A percentile compares a stretch with the other conserved stretches of the same genome.
These are phyloP conservation scores for Pichia insulana DNA, from an alignment of 805 yeast genomes.

Conservation along the genomic window DNA sequence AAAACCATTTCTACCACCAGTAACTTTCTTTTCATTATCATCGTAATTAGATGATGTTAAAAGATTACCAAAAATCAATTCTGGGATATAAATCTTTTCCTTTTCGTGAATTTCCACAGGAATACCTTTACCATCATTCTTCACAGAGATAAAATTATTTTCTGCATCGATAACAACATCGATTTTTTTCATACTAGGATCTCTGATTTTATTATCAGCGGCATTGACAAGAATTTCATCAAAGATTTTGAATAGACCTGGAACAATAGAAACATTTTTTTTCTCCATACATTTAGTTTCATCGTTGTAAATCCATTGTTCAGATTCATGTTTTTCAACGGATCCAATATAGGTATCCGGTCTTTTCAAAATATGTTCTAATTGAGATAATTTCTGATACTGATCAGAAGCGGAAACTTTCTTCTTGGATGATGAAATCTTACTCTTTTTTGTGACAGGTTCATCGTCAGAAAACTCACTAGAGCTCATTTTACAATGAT, in stretches of 20 bases:
- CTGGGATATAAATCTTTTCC: conserved; percentile 91
- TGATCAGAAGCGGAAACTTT: conserved; percentile 47
- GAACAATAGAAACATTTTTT: conserved; percentile 69
- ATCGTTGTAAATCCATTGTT: conserved; percentile 80
- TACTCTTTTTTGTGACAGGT: conserved; percentile 1
- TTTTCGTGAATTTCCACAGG: conserved; percentile 90
- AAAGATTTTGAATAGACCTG: conserved; percentile 92
- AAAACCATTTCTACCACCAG: conserved; percentile 97
- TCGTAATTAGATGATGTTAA: conserved; percentile 94
- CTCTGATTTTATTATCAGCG: conserved; percentile 96
- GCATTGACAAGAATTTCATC: conserved; percentile 97
- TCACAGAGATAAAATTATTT: conserved; percentile 64
- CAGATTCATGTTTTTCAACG: conserved; percentile 68
- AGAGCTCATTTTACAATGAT: neutral
- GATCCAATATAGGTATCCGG: conserved; percentile 98
- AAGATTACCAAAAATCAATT: conserved; percentile 89
- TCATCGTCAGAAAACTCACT: conserved; percentile 3
- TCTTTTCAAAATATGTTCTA: conserved; percentile 92
- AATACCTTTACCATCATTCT: conserved; percentile 92
- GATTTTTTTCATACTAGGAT: conserved; percentile 78
- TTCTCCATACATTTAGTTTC: conserved; percentile 51
- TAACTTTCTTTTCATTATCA: conserved; percentile 89
- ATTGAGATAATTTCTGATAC: conserved; percentile 88
- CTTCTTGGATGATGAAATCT: conserved; percentile 3
- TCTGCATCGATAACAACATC: conserved; percentile 78